Base-by-base conservation (phyloP, 108 stramenopile species). In the Cyclotella distinguenda region DNA sequence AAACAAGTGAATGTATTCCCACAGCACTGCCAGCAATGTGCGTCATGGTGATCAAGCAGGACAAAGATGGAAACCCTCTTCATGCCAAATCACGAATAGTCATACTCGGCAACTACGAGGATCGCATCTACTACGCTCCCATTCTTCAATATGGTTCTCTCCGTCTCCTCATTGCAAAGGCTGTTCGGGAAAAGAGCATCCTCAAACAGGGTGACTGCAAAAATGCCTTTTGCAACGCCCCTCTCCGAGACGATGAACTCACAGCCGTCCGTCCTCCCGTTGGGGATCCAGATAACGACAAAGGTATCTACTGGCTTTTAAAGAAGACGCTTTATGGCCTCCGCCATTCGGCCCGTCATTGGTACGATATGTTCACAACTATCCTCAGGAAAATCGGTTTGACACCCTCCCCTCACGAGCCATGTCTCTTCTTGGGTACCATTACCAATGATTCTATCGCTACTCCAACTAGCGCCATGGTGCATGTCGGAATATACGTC, bases 201-300 rank as follows among this genome's bases (percentile, higher is more conserved):
- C 45, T 65, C 46, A 49, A 74, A 66, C 72, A 74, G 31, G 64
- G 65, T 19, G 65, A 74, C 23, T 66, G 56, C 28, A 74, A 74
- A n/a, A 74, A 74, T 33, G 72, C 72, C 23, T 74, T 74, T 35
- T 74, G 72, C 40, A 55, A 74, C 3, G 44, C 65, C 0, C 16
- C 11, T 0, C 30, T 68, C 16, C 64, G 65, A 5, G 48, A 50
- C 1, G 66, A 68, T 45, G 66, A 68, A 34, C 31, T 34, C 0
- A 57, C 46, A 1, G 55, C 58, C 1, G 44, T 64, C 1, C 33
- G 43, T 2, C 64, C 72, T 2, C 72, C 64, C 1, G 31, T 27
- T 8, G 55, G 55, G 18, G 66, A 68, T 35, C 66, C 66, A 0
- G 66, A 45, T 10, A 18, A 54, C 13, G 19, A 32, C 0, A 46